Evolutionary conservation across 805 yeast species (phyloP), one percentile per base, ranked within the genome.

Genomic region (Vanderwaltozyma verrucispora): DNA sequence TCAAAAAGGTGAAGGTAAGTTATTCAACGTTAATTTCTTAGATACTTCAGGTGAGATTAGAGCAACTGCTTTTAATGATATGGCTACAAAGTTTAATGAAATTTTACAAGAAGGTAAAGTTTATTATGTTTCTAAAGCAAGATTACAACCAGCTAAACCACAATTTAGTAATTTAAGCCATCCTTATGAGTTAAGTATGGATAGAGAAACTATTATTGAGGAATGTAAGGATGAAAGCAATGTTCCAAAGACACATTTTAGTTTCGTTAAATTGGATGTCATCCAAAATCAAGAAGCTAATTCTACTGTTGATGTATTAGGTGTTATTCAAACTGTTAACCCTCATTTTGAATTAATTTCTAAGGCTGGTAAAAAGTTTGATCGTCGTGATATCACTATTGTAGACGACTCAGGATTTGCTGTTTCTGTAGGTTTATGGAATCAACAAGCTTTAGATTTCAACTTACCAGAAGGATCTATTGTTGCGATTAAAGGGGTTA

Each of bases 11-110:
- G 85, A 80, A 45, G 98, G 98, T 38, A 83, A 84, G 59, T 70
- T 92, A 42, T 87, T 92, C 67, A 82, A 80, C 50, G 84, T 86
- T 23, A 85, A 86, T 49, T 76, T 92, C 41, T 64, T 89, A 40
- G 98, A 92, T 57, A 95, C 92, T 57, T 82, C 96, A 5, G 95
- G 92, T 51, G 97, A 92, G 65, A 92, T 92, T 49, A 74, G 92
- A 53, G 96, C 95, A 10, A 87, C 97, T 2, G 96, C 92, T 2
- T 92, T 92, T 62, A 84, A 83, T 58, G 89, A 85, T 28, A 72
- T 74, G 50, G 96, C 89, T 11, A 94, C 83, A 42, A 77, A 75
- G 54, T 81, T 74, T 54, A 79, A 74, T 64, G 83, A 80, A 48
- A 51, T 77, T 23, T 63, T 92, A 35, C 83, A 83, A 58, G 97